Base-by-base conservation (phyloP, 2,329 filamentous ascomycete species). In the Neoascochyta sp. region DNA sequence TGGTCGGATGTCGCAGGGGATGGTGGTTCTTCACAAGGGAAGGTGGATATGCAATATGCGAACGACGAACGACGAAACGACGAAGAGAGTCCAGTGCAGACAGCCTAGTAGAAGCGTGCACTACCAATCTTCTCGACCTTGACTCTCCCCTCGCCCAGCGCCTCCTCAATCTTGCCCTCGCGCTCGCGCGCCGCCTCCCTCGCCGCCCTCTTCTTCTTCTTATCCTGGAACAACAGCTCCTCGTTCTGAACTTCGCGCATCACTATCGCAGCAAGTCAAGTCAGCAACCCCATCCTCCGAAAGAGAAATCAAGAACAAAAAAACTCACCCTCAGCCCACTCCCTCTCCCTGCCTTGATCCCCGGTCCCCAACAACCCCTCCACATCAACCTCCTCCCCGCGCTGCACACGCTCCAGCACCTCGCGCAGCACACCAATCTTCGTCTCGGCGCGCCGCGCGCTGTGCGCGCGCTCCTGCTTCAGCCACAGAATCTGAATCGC, bases 401-500 rank as follows among this genome's bases (percentile, higher is more conserved):
- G 43, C 37, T 57, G 52, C 29, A 62, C 57, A 2, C 50, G 28
- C 34, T 59, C 54, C 12, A 95, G 83, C 10, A 84, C 73, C 53
- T 95, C 90, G 21, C 77, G 76, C 36, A 98, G 64, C 16, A 87
- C 57, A 3, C 73, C 75, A 41, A 98, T 84, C 56, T 85, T 83
- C 5, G 85, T 80, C 47, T 95, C 85, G 4, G 88, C 81, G 46
- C 80, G 79, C 28, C 89, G 78, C 54, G 73, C 78, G 50, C 84
- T 89, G 7, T 80, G 78, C 17, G 74, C 71, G 54, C 81, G 83
- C 28, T 89, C 81, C 48, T 84, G 85, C 50, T 81, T 83, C 50
- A 96, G 62, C 19, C 80, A 74, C 54, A 98, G 82, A 73, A 92
- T 85, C 52, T 95, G 86, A 50, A 98, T 95, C 9, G 90, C 86